phyloP scores from a whole-genome alignment of 164 flowering plant genomes.

The Vitis rotundifolia region DNA sequence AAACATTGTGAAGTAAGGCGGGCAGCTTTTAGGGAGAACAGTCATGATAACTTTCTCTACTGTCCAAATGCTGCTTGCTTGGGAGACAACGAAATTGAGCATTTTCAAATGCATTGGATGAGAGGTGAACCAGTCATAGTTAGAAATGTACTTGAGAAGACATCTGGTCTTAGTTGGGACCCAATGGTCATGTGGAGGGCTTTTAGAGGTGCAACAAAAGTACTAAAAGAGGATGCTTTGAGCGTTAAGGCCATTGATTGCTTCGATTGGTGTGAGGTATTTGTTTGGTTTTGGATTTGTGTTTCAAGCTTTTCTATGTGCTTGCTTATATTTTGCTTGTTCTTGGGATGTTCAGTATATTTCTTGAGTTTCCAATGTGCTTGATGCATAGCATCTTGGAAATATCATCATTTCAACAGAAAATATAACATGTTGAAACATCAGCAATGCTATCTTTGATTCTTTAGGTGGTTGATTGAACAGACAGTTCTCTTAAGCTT shows the following conservation, averaged over 20 bases:
- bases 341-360: not conserved
- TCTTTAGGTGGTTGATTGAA: not conserved
- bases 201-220: conserved; percentile 41
- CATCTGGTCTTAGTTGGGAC: conserved; percentile 86
- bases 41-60: conserved; percentile 62
- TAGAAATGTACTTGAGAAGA: conserved; percentile 54
- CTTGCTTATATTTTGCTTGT: not conserved
- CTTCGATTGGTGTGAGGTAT: conserved; percentile 87
- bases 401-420: not conserved
- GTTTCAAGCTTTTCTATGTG: not conserved
- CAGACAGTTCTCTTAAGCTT: not conserved
- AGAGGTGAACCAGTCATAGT: conserved; percentile 82
- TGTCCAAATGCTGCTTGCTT: conserved; percentile 54
- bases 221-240: conserved; percentile 39
- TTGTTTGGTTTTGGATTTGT: conserved; percentile 3
- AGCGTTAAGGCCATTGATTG: conserved; percentile 75
- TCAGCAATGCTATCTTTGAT: not conserved
- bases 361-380: not conserved
- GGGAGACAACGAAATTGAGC: conserved; percentile 45
- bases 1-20: conserved; percentile 33
- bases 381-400: not conserved
- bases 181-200: conserved; percentile 93
- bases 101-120: conserved; percentile 81
- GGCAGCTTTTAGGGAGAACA: conserved; percentile 56
- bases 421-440: not conserved